Percentiles rank a stretch among this genome's conserved stretches.
phyloP scores from a whole-genome alignment of 2,329 filamentous ascomycete genomes.

The Diaporthe batatas region DNA sequence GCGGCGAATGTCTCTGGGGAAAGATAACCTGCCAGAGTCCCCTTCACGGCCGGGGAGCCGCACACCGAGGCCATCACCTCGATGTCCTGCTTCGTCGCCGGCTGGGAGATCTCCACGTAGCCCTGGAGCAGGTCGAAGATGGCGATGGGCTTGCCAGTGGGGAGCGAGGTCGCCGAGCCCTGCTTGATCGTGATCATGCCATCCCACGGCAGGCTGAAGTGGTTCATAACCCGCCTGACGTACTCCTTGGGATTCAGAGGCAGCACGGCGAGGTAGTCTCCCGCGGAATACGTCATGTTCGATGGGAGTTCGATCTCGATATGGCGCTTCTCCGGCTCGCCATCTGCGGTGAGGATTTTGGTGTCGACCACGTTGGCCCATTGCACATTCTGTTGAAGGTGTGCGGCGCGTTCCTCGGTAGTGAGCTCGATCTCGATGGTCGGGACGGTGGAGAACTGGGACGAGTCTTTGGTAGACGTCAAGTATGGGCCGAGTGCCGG shows the following conservation, averaged over 20 bases:
- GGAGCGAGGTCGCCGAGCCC: slow-evolving; percentile 63
- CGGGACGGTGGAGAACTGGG: slow-evolving; percentile 34
- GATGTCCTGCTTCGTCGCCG: slow-evolving; percentile 71
- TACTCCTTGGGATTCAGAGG: slow-evolving; percentile 76
- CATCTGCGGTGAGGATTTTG: slow-evolving; percentile 60
- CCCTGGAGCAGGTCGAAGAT: slow-evolving; percentile 74
- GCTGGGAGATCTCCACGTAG: slow-evolving; percentile 79
- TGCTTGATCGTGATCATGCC: slow-evolving; percentile 71
- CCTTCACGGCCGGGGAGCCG: slow-evolving; percentile 55
- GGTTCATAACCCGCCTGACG: slow-evolving; percentile 73
- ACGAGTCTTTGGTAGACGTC: slow-evolving; percentile 39
- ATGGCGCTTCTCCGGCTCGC: slow-evolving; percentile 70
- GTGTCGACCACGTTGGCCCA: slow-evolving; percentile 69
- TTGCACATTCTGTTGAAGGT: slow-evolving; percentile 70
- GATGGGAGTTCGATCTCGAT: slow-evolving; percentile 77
- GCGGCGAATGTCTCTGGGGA: slow-evolving; percentile 54
- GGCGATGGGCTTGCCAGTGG: slow-evolving; percentile 68
- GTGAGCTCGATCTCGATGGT: slow-evolving; percentile 58
- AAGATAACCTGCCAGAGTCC: slow-evolving; percentile 52
- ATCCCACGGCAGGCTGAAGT: slow-evolving; percentile 79
- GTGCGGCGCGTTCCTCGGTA: slow-evolving; percentile 65
- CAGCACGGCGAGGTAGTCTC: slow-evolving; percentile 81
- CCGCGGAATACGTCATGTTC: slow-evolving; percentile 75
- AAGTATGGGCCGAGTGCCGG: slow-evolving; percentile 59
- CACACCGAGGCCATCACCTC: slow-evolving; percentile 62